These are phyloP conservation scores for Pascua guehoae DNA, from an alignment of 1,284 basidiomycete species.

Conservation along the genomic window DNA sequence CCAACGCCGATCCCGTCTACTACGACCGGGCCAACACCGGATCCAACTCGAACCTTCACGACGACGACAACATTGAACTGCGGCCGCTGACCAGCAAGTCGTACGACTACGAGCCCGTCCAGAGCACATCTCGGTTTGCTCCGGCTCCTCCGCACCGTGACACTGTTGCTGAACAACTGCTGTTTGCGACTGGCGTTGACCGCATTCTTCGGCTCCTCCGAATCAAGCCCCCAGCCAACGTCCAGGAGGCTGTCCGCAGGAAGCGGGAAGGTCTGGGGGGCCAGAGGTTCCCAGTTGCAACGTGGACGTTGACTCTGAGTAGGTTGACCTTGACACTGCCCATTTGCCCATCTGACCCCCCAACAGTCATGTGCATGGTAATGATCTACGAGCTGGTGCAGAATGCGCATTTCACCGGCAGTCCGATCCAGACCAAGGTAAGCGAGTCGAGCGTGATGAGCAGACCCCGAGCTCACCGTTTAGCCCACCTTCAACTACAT, in stretches of 20 bases:
- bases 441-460: too few species aligned
- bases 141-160: neutral
- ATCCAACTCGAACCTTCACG: too few species aligned
- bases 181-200: conserved; percentile 19
- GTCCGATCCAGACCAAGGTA: conserved; percentile 66
- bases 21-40: too few species aligned
- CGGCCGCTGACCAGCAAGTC: too few species aligned
- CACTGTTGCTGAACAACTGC: neutral
- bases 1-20: too few species aligned
- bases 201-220: conserved; percentile 7
- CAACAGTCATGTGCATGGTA: conserved; percentile 34
- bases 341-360: too few species aligned
- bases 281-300: neutral
- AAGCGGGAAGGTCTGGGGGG: neutral
- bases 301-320: neutral
- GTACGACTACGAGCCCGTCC: too few species aligned
- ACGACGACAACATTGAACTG: too few species aligned
- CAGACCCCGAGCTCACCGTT: too few species aligned
- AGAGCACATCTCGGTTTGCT: neutral
- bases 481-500: conserved; percentile 78
- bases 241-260: neutral
- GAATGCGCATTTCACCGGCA: conserved; percentile 69
- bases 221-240: neutral
- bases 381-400: conserved; percentile 71
- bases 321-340: neutral